Base-by-base conservation (phyloP, 2,329 filamentous ascomycete species). In the Malbranchea cinnamomea region DNA sequence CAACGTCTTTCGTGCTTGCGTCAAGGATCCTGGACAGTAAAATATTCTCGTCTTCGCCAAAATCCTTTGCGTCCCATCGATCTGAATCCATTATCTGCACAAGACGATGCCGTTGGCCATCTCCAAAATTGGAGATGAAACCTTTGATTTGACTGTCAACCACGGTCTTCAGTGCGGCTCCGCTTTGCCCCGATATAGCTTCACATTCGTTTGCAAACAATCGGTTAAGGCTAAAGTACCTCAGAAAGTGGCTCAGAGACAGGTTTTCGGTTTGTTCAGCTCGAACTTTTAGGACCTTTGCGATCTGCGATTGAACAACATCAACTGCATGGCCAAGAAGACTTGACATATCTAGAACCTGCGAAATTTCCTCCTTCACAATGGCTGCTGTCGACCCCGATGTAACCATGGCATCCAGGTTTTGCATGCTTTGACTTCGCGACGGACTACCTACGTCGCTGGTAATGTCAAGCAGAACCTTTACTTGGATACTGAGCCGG, bases 391-490 rank as follows among this genome's bases (percentile, higher is more conserved):
- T 37, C 16, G 39, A 32, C 9, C 46, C 46, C 19, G 41, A 39
- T 20, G 41, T 38, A 2, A 57, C 39, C 23, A 56, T 51, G 13
- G 53, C 54, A 28, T 65, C 60, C 23, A 63, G 51, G 10, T 47
- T 58, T 21, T 57, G 52, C n/a, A 32, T 17, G 23, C 28, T 38
- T 7, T 34, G 65, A 35, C 63, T 68, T 38, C 53, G 54, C 9
- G 57, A 50, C 10, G 66, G 63, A 12, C 23, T 31, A 7, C 28
- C 36, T 10, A 40, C 17, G 12, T 35, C 38, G 49, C 84, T 93
- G 1, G 85, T 89, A 12, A 93, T 80, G 52, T 98, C 89, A 6
- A 98, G 65, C n/a, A 98, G 58, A 6, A 95, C 75, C 52, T 98
- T 98, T 32, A 89, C 79, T 50, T 95, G 87, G 0, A 83, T 85